Evolutionary conservation across 2,329 filamentous ascomycete genomes (phyloP).

Genomic region (Nemania sp.): DNA sequence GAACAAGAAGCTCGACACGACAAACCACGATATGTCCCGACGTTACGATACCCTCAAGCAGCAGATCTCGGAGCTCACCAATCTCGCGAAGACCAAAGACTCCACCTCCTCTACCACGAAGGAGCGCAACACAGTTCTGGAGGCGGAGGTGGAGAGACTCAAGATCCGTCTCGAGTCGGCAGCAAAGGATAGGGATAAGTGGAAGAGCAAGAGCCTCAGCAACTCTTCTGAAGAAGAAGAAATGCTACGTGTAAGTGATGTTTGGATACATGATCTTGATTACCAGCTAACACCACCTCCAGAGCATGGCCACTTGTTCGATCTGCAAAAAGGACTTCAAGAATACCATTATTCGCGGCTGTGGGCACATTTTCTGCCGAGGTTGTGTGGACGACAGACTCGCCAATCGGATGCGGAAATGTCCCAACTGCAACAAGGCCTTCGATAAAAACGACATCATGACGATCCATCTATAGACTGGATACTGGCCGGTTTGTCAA

Average conservation of each 20-base stretch:
- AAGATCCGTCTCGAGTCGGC: conserved; percentile 77
- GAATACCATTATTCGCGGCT: conserved; percentile 89
- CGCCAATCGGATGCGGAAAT: conserved; percentile 89
- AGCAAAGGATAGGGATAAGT: conserved; percentile 81
- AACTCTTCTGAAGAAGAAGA: conserved; percentile 84
- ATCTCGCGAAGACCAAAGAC: conserved; percentile 77
- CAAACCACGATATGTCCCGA: conserved; percentile 70
- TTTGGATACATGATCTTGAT: not conserved
- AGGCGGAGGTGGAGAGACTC: conserved; percentile 79
- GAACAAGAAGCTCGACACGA: conserved; percentile 74
- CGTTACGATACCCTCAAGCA: conserved; percentile 72
- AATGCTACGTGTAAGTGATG: conserved; percentile 75
- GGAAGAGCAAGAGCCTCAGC: conserved; percentile 80
- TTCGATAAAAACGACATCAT: conserved; percentile 93
- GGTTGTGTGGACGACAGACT: conserved; percentile 89
- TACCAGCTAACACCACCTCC: conserved; percentile 41
- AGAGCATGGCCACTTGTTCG: conserved; percentile 83
- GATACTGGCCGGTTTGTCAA: conserved; percentile 1
- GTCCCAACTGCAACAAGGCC: conserved; percentile 87
- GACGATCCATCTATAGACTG: conserved; percentile 60
- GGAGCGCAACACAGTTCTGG: conserved; percentile 64
- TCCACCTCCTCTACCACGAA: conserved; percentile 55
- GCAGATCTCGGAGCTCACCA: conserved; percentile 78
- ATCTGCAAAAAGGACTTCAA: conserved; percentile 94
- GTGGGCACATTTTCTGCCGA: conserved; percentile 93